phyloP scores from a whole-genome alignment of 1,284 basidiomycete genomes.

The Pascua sp. region DNA sequence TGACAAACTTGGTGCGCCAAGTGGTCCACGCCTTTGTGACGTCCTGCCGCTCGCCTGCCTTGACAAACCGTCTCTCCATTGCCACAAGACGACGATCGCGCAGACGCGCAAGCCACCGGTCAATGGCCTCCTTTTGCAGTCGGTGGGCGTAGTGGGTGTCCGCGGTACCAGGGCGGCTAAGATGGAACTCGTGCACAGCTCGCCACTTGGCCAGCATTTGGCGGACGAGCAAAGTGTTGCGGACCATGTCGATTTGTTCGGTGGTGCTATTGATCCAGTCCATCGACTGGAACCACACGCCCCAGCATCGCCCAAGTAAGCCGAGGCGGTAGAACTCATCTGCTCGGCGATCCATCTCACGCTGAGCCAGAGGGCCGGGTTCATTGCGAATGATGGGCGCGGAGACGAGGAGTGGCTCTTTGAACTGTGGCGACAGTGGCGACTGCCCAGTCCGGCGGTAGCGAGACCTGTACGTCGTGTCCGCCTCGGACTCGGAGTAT shows the following conservation, averaged over 20 bases:
- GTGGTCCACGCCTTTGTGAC: conserved; percentile 14
- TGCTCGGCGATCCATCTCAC: conserved; percentile 35
- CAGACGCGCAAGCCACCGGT: conserved; percentile 23
- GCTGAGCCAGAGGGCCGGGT: background rate
- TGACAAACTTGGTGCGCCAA: conserved; percentile 28
- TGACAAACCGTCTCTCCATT: conserved; percentile 9
- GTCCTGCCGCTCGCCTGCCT: background rate
- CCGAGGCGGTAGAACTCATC: conserved; percentile 40
- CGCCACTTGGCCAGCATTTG: conserved; percentile 39
- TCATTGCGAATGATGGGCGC: background rate
- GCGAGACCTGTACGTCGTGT: background rate
- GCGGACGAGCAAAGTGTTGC: conserved; percentile 36
- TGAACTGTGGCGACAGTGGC: no score
- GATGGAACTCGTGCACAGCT: conserved; percentile 17
- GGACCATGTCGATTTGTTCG: conserved; percentile 37
- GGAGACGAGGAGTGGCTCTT: no score
- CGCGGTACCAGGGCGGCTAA: conserved; percentile 33
- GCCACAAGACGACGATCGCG: conserved; percentile 18
- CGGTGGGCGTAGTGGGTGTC: conserved; percentile 28
- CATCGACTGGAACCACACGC: conserved; percentile 37
- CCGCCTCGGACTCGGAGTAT: conserved; percentile 9
- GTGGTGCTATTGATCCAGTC: conserved; percentile 41
- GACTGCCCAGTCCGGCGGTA: no score
- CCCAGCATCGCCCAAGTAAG: conserved; percentile 42
- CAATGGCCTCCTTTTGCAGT: conserved; percentile 19